Conservation (phyloP, 2,329 filamentous ascomycete genomes). For the Decorospora gaudefroyi region DNA sequence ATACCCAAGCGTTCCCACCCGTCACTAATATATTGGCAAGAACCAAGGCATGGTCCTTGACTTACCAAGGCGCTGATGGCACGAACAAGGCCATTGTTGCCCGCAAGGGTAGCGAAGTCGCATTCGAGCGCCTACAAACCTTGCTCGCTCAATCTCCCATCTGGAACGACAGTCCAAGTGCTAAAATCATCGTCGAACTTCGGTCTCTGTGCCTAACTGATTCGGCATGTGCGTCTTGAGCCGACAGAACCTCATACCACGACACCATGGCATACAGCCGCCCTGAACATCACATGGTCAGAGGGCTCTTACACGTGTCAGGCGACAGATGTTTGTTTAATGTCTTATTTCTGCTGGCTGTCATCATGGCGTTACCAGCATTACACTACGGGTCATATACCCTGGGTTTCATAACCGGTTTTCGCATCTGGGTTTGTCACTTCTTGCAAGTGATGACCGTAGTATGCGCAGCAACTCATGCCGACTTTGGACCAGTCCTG, state of each 20-base stretch:
- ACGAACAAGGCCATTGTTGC: slow-evolving; percentile 12
- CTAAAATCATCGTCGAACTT: slow-evolving; percentile 10
- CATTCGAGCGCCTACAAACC: slow-evolving; percentile 14
- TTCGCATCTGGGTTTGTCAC: too few species aligned
- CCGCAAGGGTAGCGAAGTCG: slow-evolving; percentile 12
- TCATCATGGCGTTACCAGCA: too few species aligned
- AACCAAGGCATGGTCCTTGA: slow-evolving; percentile 15
- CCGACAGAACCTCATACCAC: too few species aligned
- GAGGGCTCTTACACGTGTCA: too few species aligned
- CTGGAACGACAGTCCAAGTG: background rate
- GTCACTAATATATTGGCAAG: slow-evolving; percentile 5
- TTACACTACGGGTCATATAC: too few species aligned
- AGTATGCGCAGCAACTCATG: background rate
- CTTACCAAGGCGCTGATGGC: slow-evolving; percentile 8
- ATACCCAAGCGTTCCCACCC: slow-evolving; percentile 7
- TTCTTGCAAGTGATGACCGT: too few species aligned
- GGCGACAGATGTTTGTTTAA: too few species aligned
- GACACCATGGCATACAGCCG: background rate
- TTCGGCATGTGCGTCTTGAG: background rate
- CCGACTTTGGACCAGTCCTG: too few species aligned
- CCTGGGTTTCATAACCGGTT: background rate
- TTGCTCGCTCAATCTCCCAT: slow-evolving; percentile 7
- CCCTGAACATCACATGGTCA: background rate
- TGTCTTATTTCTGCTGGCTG: background rate
- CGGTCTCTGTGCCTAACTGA: slow-evolving; percentile 1